These are phyloP conservation scores for Cronartium quercuum DNA, from an alignment of 1,284 basidiomycete genomes.

Conservation along the genomic window DNA sequence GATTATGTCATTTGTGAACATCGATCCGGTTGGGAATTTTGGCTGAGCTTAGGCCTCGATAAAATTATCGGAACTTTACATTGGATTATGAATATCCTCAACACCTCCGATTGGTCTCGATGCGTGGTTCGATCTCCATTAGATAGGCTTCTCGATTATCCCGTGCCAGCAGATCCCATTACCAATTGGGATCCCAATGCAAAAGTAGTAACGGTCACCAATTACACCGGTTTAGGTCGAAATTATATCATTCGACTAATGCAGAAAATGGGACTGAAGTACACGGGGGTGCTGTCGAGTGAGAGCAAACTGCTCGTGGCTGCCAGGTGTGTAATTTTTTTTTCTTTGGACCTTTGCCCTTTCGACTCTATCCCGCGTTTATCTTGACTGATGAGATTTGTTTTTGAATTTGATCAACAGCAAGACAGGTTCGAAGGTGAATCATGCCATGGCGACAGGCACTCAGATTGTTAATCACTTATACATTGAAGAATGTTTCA, in stretches of 20 bases:
- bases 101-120: not conserved
- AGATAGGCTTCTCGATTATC: conserved; percentile 27
- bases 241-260: conserved; percentile 15
- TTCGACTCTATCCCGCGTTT: not conserved
- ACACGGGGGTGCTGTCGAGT: conserved; percentile 1
- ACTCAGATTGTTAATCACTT: conserved; percentile 34
- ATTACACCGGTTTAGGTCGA: conserved; percentile 16
- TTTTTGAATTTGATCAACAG: conserved; percentile 1
- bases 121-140: conserved; percentile 13
- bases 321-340: conserved; percentile 13
- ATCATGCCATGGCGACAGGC: conserved; percentile 2
- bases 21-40: conserved; percentile 32
- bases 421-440: conserved; percentile 27
- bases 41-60: conserved; percentile 4
- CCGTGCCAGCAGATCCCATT: conserved; percentile 2
- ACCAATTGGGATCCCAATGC: not conserved
- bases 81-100: conserved; percentile 25
- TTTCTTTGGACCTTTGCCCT: not conserved
- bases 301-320: conserved; percentile 15
- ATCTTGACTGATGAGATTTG: not conserved
- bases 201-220: conserved; percentile 22
- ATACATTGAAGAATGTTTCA: conserved; percentile 34
- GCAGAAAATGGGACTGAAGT: conserved; percentile 19
- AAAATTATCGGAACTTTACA: conserved; percentile 20
- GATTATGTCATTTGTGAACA: conserved; percentile 17